Conservation (phyloP, 192 early-diverging fungal genomes). For the Coemansia sp. region DNA sequence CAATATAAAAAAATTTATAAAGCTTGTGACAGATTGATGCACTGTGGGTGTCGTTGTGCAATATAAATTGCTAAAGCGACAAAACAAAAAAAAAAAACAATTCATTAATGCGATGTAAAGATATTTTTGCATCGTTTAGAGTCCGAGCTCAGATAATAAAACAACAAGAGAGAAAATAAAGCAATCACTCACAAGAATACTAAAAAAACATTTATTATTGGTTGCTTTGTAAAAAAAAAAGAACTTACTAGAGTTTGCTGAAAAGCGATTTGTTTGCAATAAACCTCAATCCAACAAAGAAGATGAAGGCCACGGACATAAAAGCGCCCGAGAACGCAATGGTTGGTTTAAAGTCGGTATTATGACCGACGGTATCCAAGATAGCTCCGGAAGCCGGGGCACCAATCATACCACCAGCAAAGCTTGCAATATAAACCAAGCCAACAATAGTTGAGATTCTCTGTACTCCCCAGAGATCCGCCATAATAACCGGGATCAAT, state of each 20-base stretch:
- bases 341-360: slow-evolving; percentile 33
- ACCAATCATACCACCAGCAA: slow-evolving; percentile 56
- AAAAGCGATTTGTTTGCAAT: slow-evolving; percentile 8
- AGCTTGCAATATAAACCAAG: slow-evolving; percentile 56
- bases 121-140: too few relatives aligned
- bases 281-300: slow-evolving; percentile 28
- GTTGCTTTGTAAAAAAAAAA: too few relatives aligned
- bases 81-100: too few relatives aligned
- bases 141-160: too few relatives aligned
- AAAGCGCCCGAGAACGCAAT: slow-evolving; percentile 52
- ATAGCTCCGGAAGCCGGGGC: slow-evolving; percentile 57
- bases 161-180: too few relatives aligned
- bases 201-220: too few relatives aligned
- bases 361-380: slow-evolving; percentile 53
- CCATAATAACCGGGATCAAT: slow-evolving; percentile 60
- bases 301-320: slow-evolving; percentile 27
- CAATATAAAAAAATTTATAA: too few relatives aligned
- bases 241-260: slow-evolving; percentile 13
- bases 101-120: too few relatives aligned
- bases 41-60: too few relatives aligned
- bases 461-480: slow-evolving; percentile 58
- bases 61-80: too few relatives aligned
- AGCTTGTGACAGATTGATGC: too few relatives aligned
- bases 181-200: too few relatives aligned
- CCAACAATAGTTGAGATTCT: slow-evolving; percentile 61